A percentile compares a stretch with the other conserved stretches of the same genome.
phyloP scores from a whole-genome alignment of 176 grass and related monocot genomes.

The Carex scoparia region DNA sequence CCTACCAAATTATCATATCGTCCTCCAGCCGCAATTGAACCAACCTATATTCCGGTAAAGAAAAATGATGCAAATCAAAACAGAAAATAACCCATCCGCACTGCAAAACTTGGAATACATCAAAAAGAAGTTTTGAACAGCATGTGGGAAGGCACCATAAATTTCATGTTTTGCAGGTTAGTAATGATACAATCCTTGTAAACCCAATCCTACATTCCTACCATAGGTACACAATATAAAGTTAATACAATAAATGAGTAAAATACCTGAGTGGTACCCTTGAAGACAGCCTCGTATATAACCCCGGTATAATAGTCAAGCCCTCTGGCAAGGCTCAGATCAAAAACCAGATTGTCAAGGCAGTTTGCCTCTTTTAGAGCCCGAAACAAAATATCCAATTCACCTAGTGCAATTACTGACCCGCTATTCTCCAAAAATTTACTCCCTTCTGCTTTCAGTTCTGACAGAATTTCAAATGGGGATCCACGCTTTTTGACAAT shows the following conservation, averaged over 20 bases:
- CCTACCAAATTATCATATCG: slow-evolving; percentile 87
- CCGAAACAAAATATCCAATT: slow-evolving; percentile 79
- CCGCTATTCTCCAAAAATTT: slow-evolving; percentile 68
- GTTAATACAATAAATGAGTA: not conserved
- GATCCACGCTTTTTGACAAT: slow-evolving; percentile 76
- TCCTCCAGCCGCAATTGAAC: slow-evolving; percentile 92
- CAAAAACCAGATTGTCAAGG: slow-evolving; percentile 67
- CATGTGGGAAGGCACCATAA: not conserved
- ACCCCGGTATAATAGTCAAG: slow-evolving; percentile 99
- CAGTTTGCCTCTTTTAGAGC: slow-evolving; percentile 83
- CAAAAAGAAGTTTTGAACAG: not conserved
- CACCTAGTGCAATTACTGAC: slow-evolving; percentile 67
- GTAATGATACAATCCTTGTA: not conserved
- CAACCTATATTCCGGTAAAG: slow-evolving; percentile 47
- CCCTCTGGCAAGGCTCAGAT: slow-evolving; percentile 94
- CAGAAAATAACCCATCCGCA: not conserved
- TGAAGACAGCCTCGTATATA: slow-evolving; percentile 96
- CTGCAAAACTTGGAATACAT: not conserved
- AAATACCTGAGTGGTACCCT: slow-evolving; percentile 76
- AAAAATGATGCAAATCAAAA: not conserved
- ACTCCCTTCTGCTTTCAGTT: slow-evolving; percentile 65
- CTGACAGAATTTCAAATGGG: slow-evolving; percentile 64
- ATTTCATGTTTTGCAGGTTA: not conserved
- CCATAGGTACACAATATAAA: not conserved
- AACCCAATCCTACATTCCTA: not conserved